A percentile compares a stretch with the other conserved stretches of the same genome.
Evolutionary conservation across 768 basidiomycete species (phyloP).

Genomic region (Podaxis sp.): DNA sequence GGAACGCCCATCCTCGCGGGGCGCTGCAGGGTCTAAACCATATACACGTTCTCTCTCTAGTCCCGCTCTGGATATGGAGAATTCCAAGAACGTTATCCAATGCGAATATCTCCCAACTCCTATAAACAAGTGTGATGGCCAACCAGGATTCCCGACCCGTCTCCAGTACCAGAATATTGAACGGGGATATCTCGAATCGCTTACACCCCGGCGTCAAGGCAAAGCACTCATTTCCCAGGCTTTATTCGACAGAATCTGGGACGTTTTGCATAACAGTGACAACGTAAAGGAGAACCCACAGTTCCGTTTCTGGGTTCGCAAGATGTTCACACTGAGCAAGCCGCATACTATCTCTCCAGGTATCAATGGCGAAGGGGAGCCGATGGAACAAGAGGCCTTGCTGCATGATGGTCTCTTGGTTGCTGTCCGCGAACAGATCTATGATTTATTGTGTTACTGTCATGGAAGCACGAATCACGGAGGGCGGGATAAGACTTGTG

Average conservation of each 20-base stretch:
- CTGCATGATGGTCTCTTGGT: conserved; percentile 71
- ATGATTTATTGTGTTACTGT: conserved; percentile 70
- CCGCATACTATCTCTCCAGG: conserved; percentile 24
- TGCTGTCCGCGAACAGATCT: conserved; percentile 74
- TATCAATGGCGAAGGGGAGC: conserved; percentile 14
- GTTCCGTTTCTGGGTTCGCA: conserved; percentile 81
- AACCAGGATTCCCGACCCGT: conserved; percentile 56
- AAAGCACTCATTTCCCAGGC: conserved; percentile 72
- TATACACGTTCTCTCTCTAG: conserved; percentile 25
- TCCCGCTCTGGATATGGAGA: conserved; percentile 13
- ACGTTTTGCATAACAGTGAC: conserved; percentile 53
- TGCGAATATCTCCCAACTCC: not conserved
- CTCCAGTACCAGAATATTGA: conserved; percentile 58
- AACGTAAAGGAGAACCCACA: conserved; percentile 50
- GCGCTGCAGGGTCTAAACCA: conserved; percentile 27
- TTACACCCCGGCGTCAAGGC: conserved; percentile 49
- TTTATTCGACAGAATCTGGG: conserved; percentile 71
- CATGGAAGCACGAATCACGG: conserved; percentile 65
- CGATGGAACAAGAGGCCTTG: conserved; percentile 39
- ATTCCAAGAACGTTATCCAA: conserved; percentile 8
- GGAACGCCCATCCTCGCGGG: conserved; percentile 24
- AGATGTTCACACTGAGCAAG: conserved; percentile 63
- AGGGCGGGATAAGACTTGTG: conserved; percentile 76
- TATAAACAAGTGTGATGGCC: conserved; percentile 11
- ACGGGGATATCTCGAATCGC: conserved; percentile 49